These are phyloP conservation scores for Puya raimondii DNA, from an alignment of 176 grass and related monocot genomes.

Conservation along the genomic window DNA sequence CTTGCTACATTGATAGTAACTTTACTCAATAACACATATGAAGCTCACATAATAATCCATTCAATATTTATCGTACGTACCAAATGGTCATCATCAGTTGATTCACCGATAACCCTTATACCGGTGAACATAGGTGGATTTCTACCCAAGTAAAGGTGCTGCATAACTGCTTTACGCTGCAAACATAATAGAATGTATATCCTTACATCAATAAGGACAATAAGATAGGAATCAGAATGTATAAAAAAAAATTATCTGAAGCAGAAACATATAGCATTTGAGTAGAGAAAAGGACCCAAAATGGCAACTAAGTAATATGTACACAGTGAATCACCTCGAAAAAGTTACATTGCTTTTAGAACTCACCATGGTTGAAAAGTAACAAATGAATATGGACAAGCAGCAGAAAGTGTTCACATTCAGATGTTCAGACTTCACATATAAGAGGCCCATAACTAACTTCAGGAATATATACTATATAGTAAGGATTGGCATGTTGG, in stretches of 20 bases:
- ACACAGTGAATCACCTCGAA: too few relatives aligned
- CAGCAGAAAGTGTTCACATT: too few relatives aligned
- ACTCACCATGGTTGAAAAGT: too few relatives aligned
- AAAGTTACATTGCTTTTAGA: too few relatives aligned
- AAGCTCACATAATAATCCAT: neutral
- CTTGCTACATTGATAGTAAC: neutral
- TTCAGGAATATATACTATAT: too few relatives aligned
- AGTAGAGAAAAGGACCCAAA: too few relatives aligned
- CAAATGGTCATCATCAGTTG: constrained; percentile 92
- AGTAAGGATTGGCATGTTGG: too few relatives aligned
- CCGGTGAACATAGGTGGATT: constrained; percentile 71
- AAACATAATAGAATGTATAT: neutral
- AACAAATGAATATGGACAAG: too few relatives aligned
- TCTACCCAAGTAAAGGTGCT: constrained; percentile 92
- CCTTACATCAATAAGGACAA: neutral
- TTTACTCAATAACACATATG: neutral
- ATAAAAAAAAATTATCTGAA: constrained; percentile 18
- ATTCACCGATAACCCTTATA: constrained; percentile 71
- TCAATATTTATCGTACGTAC: constrained; percentile 31
- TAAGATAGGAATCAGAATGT: constrained; percentile 3
- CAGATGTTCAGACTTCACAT: too few relatives aligned
- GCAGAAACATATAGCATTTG: too few relatives aligned
- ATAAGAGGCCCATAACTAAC: too few relatives aligned
- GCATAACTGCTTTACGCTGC: constrained; percentile 79
- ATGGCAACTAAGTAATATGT: too few relatives aligned